Conservation (phyloP, 495 filamentous ascomycete species). For the Xylaria longipes region DNA sequence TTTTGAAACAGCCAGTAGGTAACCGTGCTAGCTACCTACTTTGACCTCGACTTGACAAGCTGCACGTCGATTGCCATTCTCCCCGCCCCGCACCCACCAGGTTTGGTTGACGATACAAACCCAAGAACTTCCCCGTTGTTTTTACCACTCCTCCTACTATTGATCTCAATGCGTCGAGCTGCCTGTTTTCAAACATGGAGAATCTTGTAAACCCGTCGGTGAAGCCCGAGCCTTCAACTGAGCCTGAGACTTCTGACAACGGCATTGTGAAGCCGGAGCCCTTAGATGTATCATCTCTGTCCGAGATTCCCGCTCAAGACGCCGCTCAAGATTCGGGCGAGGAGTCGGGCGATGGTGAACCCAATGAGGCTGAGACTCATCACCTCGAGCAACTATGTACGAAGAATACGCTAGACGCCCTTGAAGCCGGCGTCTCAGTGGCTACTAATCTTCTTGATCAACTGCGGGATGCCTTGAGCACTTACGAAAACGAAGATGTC, state of each 20-base stretch:
- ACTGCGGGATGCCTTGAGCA: conserved; percentile 24
- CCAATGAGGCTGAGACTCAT: neutral
- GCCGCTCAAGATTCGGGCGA: neutral
- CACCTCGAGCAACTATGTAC: conserved; percentile 35
- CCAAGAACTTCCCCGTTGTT: neutral
- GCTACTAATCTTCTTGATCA: conserved; percentile 37
- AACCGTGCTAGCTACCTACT: neutral
- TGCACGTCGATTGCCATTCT: neutral
- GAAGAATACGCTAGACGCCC: conserved; percentile 24
- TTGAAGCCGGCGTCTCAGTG: conserved; percentile 41
- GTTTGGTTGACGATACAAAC: neutral
- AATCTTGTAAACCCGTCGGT: neutral
- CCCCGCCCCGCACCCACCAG: neutral
- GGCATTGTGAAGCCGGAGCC: conserved; percentile 1
- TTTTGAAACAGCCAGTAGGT: neutral
- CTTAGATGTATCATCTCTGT: neutral
- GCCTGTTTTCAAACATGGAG: neutral
- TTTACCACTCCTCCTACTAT: neutral
- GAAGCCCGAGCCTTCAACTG: neutral
- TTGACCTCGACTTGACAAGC: neutral
- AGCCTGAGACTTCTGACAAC: neutral
- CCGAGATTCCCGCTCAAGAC: neutral
- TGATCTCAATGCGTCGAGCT: neutral
- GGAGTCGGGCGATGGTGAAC: neutral
- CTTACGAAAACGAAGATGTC: conserved; percentile 22